Evolutionary conservation across 805 yeast species (phyloP).

Genomic region (Brettanomyces custersianus): DNA sequence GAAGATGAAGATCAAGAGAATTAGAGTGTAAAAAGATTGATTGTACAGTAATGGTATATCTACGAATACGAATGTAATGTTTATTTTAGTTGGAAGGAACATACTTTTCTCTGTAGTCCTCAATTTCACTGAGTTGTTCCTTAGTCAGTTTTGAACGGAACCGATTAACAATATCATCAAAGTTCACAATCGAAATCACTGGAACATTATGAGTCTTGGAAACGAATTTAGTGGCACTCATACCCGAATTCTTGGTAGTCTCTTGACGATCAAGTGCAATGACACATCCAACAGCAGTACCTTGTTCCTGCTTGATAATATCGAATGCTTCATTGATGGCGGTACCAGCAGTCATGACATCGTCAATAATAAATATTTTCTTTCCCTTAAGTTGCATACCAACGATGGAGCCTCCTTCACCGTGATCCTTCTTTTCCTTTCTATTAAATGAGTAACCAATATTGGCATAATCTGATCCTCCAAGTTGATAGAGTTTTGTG

Average conservation of each 20-base stretch:
- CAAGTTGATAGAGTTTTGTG: constrained; percentile 85
- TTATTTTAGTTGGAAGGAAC: constrained; percentile 26
- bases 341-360: constrained; percentile 97
- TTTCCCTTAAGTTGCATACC: constrained; percentile 71
- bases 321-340: constrained; percentile 92
- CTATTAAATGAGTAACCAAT: constrained; percentile 91
- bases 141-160: constrained; percentile 44
- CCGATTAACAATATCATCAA: constrained; percentile 64
- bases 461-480: constrained; percentile 64
- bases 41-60: neutral
- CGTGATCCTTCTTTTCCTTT: constrained; percentile 95
- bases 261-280: constrained; percentile 96
- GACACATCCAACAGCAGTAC: constrained; percentile 71
- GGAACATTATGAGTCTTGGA: constrained; percentile 68
- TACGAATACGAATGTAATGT: neutral
- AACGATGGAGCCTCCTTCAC: constrained; percentile 94
- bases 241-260: constrained; percentile 55
- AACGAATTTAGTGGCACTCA: constrained; percentile 78
- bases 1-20: constrained; percentile 52
- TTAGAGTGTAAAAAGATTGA: constrained; percentile 29
- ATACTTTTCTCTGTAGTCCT: constrained; percentile 46
- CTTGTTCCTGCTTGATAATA: constrained; percentile 62
- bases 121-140: constrained; percentile 49
- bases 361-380: constrained; percentile 81
- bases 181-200: constrained; percentile 69